Base-by-base conservation (phyloP, 257 asterid genomes). In the Nicotiana tabacum region DNA sequence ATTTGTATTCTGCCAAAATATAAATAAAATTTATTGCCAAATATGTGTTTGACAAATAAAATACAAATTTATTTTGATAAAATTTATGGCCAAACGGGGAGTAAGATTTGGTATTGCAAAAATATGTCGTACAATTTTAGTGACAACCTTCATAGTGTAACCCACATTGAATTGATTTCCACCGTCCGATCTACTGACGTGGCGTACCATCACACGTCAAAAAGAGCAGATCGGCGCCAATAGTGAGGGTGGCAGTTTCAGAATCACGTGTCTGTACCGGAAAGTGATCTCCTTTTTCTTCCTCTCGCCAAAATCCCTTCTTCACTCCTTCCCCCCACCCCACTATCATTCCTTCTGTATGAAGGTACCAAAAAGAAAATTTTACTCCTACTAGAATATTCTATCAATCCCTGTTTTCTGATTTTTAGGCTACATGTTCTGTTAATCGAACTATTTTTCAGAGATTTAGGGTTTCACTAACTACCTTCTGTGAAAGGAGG, bases 201-300 rank as follows among this genome's bases (percentile, higher is more conserved):
- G 87, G 84, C 78, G 13, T 6, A 64, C 13, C 29, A 57, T 37
- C 12, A 29, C 60, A 29, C 85, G 76, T 74, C 68, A 17, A 55
- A 55, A 80, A 32, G 21, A 29, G 60, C 56, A 32, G 82, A 84
- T 84, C 51, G 82, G 84, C 57, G 87, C 79, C 72, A 84, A 74
- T 67, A 56, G 77, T 32, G 57, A 46, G 69, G 56, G 56, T 66
- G 55, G 86, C 66, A 79, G 57, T 80, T 69, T 62, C 67, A 53
- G 69, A 80, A 80, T 84, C 86, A 80, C 83, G 81, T 84, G 83
- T 80, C 81, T 46, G 58, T 80, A 78, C 81, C 53, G 65, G 21
- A 78, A 81, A 70, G 77, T 35, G 57, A 32, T 62, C 30, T 4
- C 4, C 65, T 48, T 76, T 62, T 55, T 21, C 33, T 62, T 60